These are phyloP conservation scores for Ogataea thermomethanolica DNA, from an alignment of 805 yeast species.

Conservation along the genomic window DNA sequence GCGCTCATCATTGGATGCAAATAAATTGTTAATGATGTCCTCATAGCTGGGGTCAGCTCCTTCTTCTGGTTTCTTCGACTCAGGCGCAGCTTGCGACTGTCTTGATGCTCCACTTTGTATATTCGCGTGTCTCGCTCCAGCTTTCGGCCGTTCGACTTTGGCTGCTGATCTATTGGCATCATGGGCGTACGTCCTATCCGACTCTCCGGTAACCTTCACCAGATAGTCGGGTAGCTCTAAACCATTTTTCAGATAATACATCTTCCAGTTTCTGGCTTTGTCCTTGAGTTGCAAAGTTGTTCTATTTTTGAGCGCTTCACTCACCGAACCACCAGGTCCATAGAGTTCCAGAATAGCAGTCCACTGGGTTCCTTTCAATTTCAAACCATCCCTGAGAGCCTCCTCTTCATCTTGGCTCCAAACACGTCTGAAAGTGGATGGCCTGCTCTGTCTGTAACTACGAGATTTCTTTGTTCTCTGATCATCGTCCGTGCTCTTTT, in stretches of 20 bases:
- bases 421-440: constrained; percentile 49
- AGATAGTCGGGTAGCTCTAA: constrained; percentile 77
- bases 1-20: constrained; percentile 11
- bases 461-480: constrained; percentile 12
- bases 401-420: constrained; percentile 91
- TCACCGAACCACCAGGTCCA: constrained; percentile 89
- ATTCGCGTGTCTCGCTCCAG: constrained; percentile 18
- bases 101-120: constrained; percentile 15
- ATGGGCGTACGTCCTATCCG: constrained; percentile 36
- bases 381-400: constrained; percentile 76
- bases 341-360: constrained; percentile 82
- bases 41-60: constrained; percentile 21
- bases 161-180: constrained; percentile 10
- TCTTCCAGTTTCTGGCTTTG: constrained; percentile 94
- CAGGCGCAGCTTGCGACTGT: constrained; percentile 7
- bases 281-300: constrained; percentile 92
- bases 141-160: constrained; percentile 21
- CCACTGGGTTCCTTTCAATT: constrained; percentile 90
- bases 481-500: constrained; percentile 11
- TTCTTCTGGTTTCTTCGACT: constrained; percentile 5
- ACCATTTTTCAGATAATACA: constrained; percentile 74
- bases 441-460: constrained; percentile 25
- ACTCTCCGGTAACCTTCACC: constrained; percentile 82
- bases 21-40: constrained; percentile 24
- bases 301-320: constrained; percentile 81